Evolutionary conservation across 2,329 filamentous ascomycete species (phyloP).

Genomic region (Helotiales sp.): DNA sequence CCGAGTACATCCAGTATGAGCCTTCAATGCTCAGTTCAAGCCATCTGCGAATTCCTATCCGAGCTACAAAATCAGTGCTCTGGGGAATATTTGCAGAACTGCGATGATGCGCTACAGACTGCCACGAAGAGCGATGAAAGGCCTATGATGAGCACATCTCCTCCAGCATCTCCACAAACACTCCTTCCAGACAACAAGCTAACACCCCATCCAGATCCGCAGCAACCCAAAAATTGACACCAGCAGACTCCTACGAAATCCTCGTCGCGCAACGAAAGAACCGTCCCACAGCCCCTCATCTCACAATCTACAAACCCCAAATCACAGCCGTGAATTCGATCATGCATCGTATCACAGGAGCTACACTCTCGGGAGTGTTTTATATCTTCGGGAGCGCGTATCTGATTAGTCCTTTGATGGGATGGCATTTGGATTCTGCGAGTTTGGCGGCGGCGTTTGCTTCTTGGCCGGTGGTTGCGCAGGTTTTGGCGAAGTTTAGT

Average conservation of each 20-base stretch:
- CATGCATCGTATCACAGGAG: slow-evolving; percentile 65
- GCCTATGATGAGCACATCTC: too few relatives aligned
- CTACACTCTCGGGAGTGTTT: slow-evolving; percentile 58
- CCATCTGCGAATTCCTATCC: too few relatives aligned
- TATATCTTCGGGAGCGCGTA: slow-evolving; percentile 70
- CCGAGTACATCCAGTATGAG: background rate
- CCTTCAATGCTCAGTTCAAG: background rate
- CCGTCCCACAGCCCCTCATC: slow-evolving; percentile 69
- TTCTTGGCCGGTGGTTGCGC: slow-evolving; percentile 56
- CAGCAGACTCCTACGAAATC: slow-evolving; percentile 49
- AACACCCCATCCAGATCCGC: slow-evolving; percentile 40
- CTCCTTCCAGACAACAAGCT: slow-evolving; percentile 4
- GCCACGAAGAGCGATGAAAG: slow-evolving; percentile 17
- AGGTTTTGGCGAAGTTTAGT: slow-evolving; percentile 60
- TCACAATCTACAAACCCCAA: slow-evolving; percentile 69
- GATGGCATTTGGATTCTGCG: slow-evolving; percentile 67
- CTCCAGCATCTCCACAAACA: too few relatives aligned
- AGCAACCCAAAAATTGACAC: slow-evolving; percentile 46
- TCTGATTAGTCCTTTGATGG: slow-evolving; percentile 62
- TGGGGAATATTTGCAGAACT: background rate
- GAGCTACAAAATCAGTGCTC: too few relatives aligned
- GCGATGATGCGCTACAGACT: background rate
- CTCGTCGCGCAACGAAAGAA: slow-evolving; percentile 67
- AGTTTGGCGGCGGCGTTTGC: slow-evolving; percentile 65
- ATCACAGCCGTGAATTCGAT: slow-evolving; percentile 65